A percentile compares a stretch with the other conserved stretches of the same genome.
Evolutionary conservation across 2,329 filamentous ascomycete species (phyloP).

Genomic region (Diplodia seriata): DNA sequence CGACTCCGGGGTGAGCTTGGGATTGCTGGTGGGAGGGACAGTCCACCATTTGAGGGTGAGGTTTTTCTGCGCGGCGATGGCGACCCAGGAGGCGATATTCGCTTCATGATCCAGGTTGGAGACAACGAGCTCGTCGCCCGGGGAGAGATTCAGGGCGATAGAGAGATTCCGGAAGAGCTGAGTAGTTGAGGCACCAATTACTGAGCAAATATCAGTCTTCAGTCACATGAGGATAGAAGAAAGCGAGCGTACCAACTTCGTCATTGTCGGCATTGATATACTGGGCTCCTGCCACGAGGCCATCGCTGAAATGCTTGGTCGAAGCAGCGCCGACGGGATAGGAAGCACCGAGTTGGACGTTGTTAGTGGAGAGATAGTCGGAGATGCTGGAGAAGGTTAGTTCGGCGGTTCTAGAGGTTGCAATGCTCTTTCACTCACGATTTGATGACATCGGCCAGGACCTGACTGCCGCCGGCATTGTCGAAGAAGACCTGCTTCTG

Average conservation of each 20-base stretch:
- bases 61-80: constrained; percentile 66
- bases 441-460: constrained; percentile 70
- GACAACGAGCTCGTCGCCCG: constrained; percentile 70
- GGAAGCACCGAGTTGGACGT: constrained; percentile 77
- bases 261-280: constrained; percentile 72
- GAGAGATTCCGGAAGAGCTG: constrained; percentile 75
- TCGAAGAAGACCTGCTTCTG: constrained; percentile 76
- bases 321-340: constrained; percentile 68
- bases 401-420: neutral
- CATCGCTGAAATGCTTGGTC: constrained; percentile 65
- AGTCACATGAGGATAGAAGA: constrained; percentile 33
- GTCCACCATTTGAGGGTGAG: constrained; percentile 74
- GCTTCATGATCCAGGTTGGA: constrained; percentile 79
- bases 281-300: constrained; percentile 68
- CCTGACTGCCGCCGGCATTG: constrained; percentile 79
- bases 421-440: constrained; percentile 56
- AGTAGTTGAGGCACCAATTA: constrained; percentile 76
- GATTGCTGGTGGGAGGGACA: constrained; percentile 54
- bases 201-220: constrained; percentile 45
- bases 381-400: constrained; percentile 58
- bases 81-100: constrained; percentile 76
- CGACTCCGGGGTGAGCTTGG: constrained; percentile 64
- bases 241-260: constrained; percentile 64
- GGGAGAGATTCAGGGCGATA: constrained; percentile 42
- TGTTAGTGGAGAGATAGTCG: constrained; percentile 70